Conservation (phyloP, 2,329 filamentous ascomycete species). For the Aspergillus pseudonomiae region DNA sequence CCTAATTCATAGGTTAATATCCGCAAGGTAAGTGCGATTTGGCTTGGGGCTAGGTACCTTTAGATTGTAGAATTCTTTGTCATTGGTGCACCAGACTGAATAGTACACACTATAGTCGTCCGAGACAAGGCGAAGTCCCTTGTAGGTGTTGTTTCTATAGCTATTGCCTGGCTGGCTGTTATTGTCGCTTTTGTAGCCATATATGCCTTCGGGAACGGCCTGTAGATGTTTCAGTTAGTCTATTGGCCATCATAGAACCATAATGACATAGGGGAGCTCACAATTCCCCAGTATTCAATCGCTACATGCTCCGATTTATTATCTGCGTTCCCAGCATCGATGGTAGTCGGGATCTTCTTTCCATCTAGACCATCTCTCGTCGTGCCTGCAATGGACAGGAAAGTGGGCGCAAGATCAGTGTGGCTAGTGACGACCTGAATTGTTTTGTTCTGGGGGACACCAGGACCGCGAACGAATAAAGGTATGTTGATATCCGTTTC, state of each 20-base stretch:
- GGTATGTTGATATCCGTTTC: conserved; percentile 59
- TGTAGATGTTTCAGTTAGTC: conserved; percentile 5
- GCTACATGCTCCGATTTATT: conserved; percentile 57
- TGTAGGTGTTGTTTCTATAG: conserved; percentile 61
- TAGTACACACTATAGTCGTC: conserved; percentile 65
- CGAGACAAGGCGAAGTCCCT: conserved; percentile 59
- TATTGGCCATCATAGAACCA: background rate
- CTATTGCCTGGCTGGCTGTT: conserved; percentile 17
- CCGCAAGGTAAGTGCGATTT: background rate
- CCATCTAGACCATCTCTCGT: conserved; percentile 59
- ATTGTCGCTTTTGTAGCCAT: conserved; percentile 28
- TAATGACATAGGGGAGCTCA: conserved; percentile 11
- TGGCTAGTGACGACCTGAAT: conserved; percentile 60
- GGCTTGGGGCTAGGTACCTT: conserved; percentile 40
- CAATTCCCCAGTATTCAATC: conserved; percentile 60
- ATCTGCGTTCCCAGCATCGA: conserved; percentile 23
- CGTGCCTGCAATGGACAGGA: conserved; percentile 49
- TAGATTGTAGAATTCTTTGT: conserved; percentile 68
- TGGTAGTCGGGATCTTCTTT: conserved; percentile 50
- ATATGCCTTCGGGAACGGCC: conserved; percentile 33
- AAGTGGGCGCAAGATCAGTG: conserved; percentile 65
- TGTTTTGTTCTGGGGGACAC: conserved; percentile 48
- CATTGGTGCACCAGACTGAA: conserved; percentile 69
- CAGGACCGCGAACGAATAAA: conserved; percentile 61
- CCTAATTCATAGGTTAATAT: conserved; percentile 34